Evolutionary conservation across 768 basidiomycete genomes (phyloP), one percentile per base, ranked within the genome.

Genomic region (Cyclocybe cylindracea): DNA sequence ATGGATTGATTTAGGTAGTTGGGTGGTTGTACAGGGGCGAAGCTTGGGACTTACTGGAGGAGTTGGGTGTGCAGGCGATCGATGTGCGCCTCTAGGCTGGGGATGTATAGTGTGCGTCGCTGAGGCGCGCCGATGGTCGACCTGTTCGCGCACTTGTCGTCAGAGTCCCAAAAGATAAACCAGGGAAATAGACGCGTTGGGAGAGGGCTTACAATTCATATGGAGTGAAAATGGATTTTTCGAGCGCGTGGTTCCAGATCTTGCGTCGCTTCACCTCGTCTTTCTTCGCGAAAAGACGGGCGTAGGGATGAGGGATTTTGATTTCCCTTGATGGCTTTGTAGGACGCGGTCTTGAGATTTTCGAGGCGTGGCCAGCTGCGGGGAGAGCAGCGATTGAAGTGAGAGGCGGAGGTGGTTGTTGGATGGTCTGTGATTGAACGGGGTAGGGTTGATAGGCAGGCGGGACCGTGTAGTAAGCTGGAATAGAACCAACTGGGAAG

Each of bases 171-270:
- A 35, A 19, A 8, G 32, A 6, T 3, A 11, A 35, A 19, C 1
- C 2, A 5, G 24, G 5, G 9, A 13, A 48, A 16, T 39, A 36
- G 45, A 51, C 35, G 24, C 16, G 32, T 7, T 16, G 36, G 43
- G 33, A 49, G 39, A 46, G 33, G 11, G 75, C 78, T 44, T 55
- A 87, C 85, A 91, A 62, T 65, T 91, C 87, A 43, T 80, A 78
- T 0, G 86, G 77, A 5, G 70, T 76, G 66, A 90, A 90, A 19
- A 90, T 72, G 10, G 75, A 74, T 62, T 89, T 89, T 67, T 91
- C 89, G 51, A 89, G 78, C 1, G 83, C 81, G 55, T 89, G 89
- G 44, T 85, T 86, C 89, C 89, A 91, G 11, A 87, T 86, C 62
- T 83, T 86, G 13, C 87, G 78, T 3, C 85, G 81, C 67, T 89